phyloP scores from a whole-genome alignment of 768 basidiomycete species.

The Cantharellus anzutake region DNA sequence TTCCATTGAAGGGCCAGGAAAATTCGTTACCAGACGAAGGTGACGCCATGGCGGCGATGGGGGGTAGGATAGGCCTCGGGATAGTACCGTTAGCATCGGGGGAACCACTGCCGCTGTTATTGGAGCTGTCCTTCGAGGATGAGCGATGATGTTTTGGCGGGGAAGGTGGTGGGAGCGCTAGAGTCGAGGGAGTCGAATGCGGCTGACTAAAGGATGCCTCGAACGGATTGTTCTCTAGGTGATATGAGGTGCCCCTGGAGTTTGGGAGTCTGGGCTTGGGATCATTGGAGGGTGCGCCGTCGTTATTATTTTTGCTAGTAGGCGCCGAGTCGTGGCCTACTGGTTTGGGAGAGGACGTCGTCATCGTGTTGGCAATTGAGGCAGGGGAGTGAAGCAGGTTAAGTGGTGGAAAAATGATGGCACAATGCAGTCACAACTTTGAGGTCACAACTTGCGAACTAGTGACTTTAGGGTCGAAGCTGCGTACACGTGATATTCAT shows the following conservation, averaged over 20 bases:
- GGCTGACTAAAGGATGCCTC: slow-evolving; percentile 34
- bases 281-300: not conserved
- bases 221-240: slow-evolving; percentile 80
- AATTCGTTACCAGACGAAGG: slow-evolving; percentile 34
- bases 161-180: slow-evolving; percentile 5
- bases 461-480: too few relatives aligned
- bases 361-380: too few relatives aligned
- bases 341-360: too few relatives aligned
- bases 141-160: slow-evolving; percentile 5
- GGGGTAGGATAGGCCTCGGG: slow-evolving; percentile 62
- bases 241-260: slow-evolving; percentile 30
- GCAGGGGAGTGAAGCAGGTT: too few relatives aligned
- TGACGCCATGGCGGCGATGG: slow-evolving; percentile 45
- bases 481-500: too few relatives aligned
- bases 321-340: not conserved
- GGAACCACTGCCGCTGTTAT: not conserved
- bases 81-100: slow-evolving; percentile 3
- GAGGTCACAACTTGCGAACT: too few relatives aligned
- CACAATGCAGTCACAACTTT: too few relatives aligned
- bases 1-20: slow-evolving; percentile 37
- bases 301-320: not conserved
- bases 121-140: slow-evolving; percentile 16
- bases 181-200: slow-evolving; percentile 16
- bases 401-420: too few relatives aligned
- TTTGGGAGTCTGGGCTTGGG: slow-evolving; percentile 22